Base-by-base conservation (phyloP, 306 rosid species). In the Gynostemma pentaphyllum region DNA sequence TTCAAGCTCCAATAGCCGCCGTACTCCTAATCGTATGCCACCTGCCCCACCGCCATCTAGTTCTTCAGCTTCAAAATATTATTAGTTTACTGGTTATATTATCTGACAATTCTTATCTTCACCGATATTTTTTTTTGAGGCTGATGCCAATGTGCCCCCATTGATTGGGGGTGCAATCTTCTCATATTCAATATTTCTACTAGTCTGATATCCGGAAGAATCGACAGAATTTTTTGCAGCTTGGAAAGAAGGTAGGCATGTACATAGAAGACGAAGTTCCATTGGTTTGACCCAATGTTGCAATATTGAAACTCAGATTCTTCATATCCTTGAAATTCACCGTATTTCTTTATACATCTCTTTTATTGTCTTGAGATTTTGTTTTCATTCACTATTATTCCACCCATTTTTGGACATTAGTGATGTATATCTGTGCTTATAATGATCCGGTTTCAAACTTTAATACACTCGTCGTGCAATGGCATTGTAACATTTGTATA, bases 21-120 rank as follows among this genome's bases (percentile, higher is more conserved):
- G 96, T 0, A 90, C 97, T 28, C 97, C 96, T 18, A 91, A 91
- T 48, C 86, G 96, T 42, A 54, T 82, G 74, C 91, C 97, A 6
- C 97, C 97, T 19, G 54, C 96, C 19, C 96, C 95, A 9, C 97
- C 85, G 1, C 74, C 39, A 13, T 66, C 90, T 12, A 81, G 32
- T 5, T 51, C 96, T 68, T 87, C 95, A 2, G 88, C 87, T 52
- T 77, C 84, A 86, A 85, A 65, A 71, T 87, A 78, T 68, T 85
- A 75, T 57, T 76, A 68, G 68, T 55, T 34, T 5, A 34, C 36
- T 49, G 66, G 73, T 72, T 34, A 37, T 21, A 64, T 26, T 37
- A 23, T 36, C 68, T 64, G 66, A 29, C 15, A 51, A 71, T 82
- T 62, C 23, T 66, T 62, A 86, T 74, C 69, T 73, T 73, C 42